Base-by-base conservation (phyloP, 2,329 filamentous ascomycete species). In the Phyllosticta paracitricarpa region DNA sequence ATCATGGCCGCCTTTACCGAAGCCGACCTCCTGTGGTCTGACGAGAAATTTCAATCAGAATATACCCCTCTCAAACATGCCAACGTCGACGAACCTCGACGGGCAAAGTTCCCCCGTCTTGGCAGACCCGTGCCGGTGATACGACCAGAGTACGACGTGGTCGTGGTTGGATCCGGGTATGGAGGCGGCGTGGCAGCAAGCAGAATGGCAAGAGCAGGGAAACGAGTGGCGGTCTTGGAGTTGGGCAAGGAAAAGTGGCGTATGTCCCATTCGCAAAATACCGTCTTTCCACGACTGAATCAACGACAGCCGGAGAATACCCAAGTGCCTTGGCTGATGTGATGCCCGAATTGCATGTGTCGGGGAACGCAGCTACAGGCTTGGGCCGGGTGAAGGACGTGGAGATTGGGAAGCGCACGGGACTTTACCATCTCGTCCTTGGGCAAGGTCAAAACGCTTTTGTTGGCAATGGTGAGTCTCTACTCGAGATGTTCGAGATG, bases 81-180 rank as follows among this genome's bases (percentile, higher is more conserved):
- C 4, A 40, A 40, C 14, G 17, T 3, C 6, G 14, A 48, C 7
- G 12, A 48, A 17, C n/a, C 0, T n/a, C 40, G n/a, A 6, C 14
- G n/a, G n/a, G 5, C 33, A 33, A 22, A 25, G 14, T 51, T 35
- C 6, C 62, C 62, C 5, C 24, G 56, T 8, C 51, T 67, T 2
- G 62, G 65, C 51, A 80, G 78, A 62, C 79, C 82, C 0, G 78
- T 86, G 12, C 80, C 85, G 67, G 72, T 84, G 26, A 79, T 87
- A 68, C 77, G 80, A 26, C 73, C 75, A 61, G 73, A 74, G 6
- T 89, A 89, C 65, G 86, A 89, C 71, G 82, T 82, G 51, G 79
- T 89, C 10, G 83, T 89, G 30, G 82, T 89, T 62, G 86, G 86
- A 1, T 87, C 84, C 9, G 86, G 86, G 1, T 89, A 89, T 69